Base-by-base conservation (phyloP, 2,329 filamentous ascomycete genomes). In the Fusarium hainanense region DNA sequence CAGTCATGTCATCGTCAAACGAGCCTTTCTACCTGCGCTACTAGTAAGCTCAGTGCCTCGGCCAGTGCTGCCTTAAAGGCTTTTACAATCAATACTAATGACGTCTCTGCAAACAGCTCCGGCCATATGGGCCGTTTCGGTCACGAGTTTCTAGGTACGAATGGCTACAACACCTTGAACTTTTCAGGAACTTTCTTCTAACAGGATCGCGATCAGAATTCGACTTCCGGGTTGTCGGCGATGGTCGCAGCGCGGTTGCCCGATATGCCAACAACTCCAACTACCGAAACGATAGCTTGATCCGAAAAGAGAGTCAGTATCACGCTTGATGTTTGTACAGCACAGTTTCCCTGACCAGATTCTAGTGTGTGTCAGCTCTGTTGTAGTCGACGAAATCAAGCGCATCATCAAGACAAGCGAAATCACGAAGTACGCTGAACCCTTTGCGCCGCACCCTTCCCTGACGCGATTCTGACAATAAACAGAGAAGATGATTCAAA, bases 181-280 rank as follows among this genome's bases (percentile, higher is more conserved):
- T 58, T 13, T 23, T 6, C 12, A 23, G 43, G 25, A 21, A 21
- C 13, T 9, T 27, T 4, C 23, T 40, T 13, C 66, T 74, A 46
- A 74, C 54, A n/a, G 32, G 4, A 34, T 12, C n/a, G 34, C 47
- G 32, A 42, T 30, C 73, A 98, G 95, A 99, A 81, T 99, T 99
- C 80, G 96, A 99, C 80, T 96, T 99, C 77, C 89, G 95, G 58
- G 93, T 94, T 25, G 88, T 98, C 47, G 93, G 93, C 57, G 96
- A 99, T 79, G 96, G 96, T 54, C 90, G 93, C 66, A 98, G 94
- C 78, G 96, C 96, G 10, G 93, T 96, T 54, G 94, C 95, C 32
- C 91, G 96, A 82, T 99, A 99, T 83, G 96, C 96, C 70, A 99
- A 99, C 86, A 99, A 99, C 82, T 98, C 95, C 61, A 99, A 99